Percentiles rank a stretch among this genome's conserved stretches.
These are phyloP conservation scores for Didymella arachidicola DNA, from an alignment of 2,329 filamentous ascomycete genomes.

Conservation along the genomic window DNA sequence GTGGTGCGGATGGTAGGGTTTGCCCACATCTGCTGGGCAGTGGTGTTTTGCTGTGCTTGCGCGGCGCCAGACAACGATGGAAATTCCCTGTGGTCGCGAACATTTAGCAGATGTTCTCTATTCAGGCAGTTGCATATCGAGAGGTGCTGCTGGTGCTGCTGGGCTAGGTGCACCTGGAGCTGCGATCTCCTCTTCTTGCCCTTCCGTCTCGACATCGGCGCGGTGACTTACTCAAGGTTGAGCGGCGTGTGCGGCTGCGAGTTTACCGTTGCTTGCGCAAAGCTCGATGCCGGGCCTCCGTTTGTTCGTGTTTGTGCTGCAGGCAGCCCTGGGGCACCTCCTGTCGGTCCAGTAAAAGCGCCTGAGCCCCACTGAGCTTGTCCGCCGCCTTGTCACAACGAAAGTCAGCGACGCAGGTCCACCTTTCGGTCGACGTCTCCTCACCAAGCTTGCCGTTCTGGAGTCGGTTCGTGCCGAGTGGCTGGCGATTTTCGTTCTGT, in stretches of 20 bases:
- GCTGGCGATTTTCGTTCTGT: conserved; percentile 59
- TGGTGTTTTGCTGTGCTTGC: conserved; percentile 62
- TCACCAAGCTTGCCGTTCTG: conserved; percentile 64
- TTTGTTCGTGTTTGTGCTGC: conserved; percentile 60
- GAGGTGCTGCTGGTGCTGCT: neutral
- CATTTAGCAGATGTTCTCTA: conserved; percentile 32
- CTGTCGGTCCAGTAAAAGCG: conserved; percentile 62
- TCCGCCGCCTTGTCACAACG: conserved; percentile 55
- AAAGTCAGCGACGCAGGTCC: conserved; percentile 30
- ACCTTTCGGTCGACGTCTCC: conserved; percentile 12
- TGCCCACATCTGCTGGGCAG: conserved; percentile 63
- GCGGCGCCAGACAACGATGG: conserved; percentile 66
- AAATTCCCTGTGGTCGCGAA: conserved; percentile 61
- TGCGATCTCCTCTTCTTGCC: neutral
- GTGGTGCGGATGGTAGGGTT: conserved; percentile 63
- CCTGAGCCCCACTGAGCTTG: conserved; percentile 59
- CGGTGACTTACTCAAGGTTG: conserved; percentile 63
- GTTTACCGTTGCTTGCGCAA: conserved; percentile 64
- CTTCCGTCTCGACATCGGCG: neutral
- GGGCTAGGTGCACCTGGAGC: neutral
- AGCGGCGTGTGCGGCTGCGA: conserved; percentile 62
- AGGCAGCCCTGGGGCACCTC: conserved; percentile 60
- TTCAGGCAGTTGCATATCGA: neutral
- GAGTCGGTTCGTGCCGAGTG: conserved; percentile 58
- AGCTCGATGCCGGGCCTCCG: conserved; percentile 59